Evolutionary conservation across 148 eudicot species (phyloP).

Genomic region (Amaranthus hypochondriacus): DNA sequence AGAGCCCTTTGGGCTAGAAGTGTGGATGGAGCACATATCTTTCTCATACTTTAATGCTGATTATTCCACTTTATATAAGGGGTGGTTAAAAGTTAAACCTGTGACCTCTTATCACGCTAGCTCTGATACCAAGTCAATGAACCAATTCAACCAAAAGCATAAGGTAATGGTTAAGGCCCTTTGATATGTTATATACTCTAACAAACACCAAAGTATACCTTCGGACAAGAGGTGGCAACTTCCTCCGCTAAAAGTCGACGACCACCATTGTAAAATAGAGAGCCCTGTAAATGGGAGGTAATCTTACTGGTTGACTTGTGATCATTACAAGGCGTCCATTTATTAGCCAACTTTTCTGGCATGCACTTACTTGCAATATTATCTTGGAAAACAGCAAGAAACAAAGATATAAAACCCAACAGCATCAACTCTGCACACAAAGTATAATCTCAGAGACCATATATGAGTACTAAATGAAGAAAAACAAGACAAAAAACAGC

Average conservation of each 20-base stretch:
- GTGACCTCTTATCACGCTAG: too few relatives aligned
- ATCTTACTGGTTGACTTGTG: not conserved
- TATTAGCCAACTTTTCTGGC: not conserved
- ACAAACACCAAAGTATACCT: constrained; percentile 9
- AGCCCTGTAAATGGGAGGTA: constrained; percentile 2
- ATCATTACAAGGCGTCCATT: constrained; percentile 30
- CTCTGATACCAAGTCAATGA: too few relatives aligned
- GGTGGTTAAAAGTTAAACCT: too few relatives aligned
- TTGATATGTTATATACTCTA: not conserved
- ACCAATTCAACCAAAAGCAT: too few relatives aligned
- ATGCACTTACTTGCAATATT: constrained; percentile 18
- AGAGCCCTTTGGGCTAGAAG: too few relatives aligned
- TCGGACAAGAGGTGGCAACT: constrained; percentile 2
- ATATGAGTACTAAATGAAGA: not conserved
- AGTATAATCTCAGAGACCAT: not conserved
- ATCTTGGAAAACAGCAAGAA: constrained; percentile 31
- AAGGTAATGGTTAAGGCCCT: too few relatives aligned
- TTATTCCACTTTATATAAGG: too few relatives aligned
- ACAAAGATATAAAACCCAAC: constrained; percentile 30
- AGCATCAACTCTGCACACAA: constrained; percentile 29
- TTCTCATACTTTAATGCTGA: too few relatives aligned
- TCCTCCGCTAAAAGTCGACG: constrained; percentile 17
- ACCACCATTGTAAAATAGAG: not conserved
- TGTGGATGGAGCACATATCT: too few relatives aligned
- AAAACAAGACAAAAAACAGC: not conserved